Conservation (phyloP, 345 rosid species). For the Nasturtium officinale region DNA sequence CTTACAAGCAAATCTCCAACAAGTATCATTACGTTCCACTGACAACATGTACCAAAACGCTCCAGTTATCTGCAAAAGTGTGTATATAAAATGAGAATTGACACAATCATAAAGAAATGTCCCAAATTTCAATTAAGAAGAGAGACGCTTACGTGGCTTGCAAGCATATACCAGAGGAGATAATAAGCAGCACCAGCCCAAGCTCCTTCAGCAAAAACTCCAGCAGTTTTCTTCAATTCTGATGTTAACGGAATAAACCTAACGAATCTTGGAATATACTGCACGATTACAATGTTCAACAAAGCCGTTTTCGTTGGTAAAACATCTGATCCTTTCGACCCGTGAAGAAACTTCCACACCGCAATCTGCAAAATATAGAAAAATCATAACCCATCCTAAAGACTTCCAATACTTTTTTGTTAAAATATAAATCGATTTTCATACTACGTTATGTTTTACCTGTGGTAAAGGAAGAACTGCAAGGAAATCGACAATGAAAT, state of each 20-base stretch:
- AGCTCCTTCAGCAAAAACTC: slow-evolving; percentile 84
- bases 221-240: slow-evolving; percentile 80
- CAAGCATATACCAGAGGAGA: slow-evolving; percentile 83
- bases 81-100: not conserved
- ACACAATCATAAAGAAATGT: not conserved
- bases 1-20: slow-evolving; percentile 69
- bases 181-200: slow-evolving; percentile 88
- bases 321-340: slow-evolving; percentile 63
- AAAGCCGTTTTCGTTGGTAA: slow-evolving; percentile 62
- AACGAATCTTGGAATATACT: slow-evolving; percentile 75
- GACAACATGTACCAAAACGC: slow-evolving; percentile 87
- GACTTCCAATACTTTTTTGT: not conserved
- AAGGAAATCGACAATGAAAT: slow-evolving; percentile 74
- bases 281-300: slow-evolving; percentile 59
- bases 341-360: slow-evolving; percentile 67
- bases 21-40: slow-evolving; percentile 69
- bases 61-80: slow-evolving; percentile 62
- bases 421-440: not conserved
- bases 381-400: slow-evolving; percentile 5
- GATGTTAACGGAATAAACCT: slow-evolving; percentile 80
- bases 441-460: slow-evolving; percentile 44
- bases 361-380: slow-evolving; percentile 53
- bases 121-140: not conserved
- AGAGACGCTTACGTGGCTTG: slow-evolving; percentile 71
- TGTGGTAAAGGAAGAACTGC: slow-evolving; percentile 84